Conservation (phyloP, 164 flowering plant genomes). For the Chimonanthus praecox region DNA sequence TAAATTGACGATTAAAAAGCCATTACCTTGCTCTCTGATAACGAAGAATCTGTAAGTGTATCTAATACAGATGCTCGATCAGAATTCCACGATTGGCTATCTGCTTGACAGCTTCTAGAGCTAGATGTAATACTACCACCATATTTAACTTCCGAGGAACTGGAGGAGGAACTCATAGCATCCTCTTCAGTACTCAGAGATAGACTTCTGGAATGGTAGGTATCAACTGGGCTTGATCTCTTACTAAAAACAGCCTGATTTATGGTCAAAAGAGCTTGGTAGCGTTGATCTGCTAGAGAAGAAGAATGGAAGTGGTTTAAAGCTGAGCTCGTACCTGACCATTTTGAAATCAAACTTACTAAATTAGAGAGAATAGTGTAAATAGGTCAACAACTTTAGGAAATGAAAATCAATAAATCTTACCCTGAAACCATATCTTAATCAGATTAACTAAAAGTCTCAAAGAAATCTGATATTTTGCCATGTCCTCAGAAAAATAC, state of each 20-base stretch:
- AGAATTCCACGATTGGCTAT: slow-evolving; percentile 26
- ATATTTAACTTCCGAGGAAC: slow-evolving; percentile 19
- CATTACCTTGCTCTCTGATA: slow-evolving; percentile 42
- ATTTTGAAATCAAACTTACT: slow-evolving; percentile 6
- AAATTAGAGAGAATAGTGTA: not conserved
- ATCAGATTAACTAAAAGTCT: too few relatives aligned
- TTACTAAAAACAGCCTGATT: slow-evolving; percentile 32
- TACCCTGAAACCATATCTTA: not conserved
- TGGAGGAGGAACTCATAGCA: slow-evolving; percentile 16
- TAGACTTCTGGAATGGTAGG: slow-evolving; percentile 18
- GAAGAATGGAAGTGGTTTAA: slow-evolving; percentile 32
- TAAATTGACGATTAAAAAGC: not conserved
- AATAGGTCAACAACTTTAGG: not conserved
- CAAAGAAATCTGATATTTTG: not conserved
- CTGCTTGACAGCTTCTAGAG: slow-evolving; percentile 27
- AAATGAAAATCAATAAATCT: not conserved
- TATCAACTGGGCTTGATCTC: slow-evolving; percentile 22
- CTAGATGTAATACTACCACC: slow-evolving; percentile 27
- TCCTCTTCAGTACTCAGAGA: slow-evolving; percentile 26
- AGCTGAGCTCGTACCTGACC: slow-evolving; percentile 33
- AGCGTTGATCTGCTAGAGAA: slow-evolving; percentile 42
- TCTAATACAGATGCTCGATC: slow-evolving; percentile 43
- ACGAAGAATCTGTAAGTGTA: slow-evolving; percentile 21
- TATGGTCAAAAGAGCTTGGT: slow-evolving; percentile 49
- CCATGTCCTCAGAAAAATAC: not conserved